Base-by-base conservation (phyloP, 2,329 filamentous ascomycete species). In the Colletotrichum gigasporum region DNA sequence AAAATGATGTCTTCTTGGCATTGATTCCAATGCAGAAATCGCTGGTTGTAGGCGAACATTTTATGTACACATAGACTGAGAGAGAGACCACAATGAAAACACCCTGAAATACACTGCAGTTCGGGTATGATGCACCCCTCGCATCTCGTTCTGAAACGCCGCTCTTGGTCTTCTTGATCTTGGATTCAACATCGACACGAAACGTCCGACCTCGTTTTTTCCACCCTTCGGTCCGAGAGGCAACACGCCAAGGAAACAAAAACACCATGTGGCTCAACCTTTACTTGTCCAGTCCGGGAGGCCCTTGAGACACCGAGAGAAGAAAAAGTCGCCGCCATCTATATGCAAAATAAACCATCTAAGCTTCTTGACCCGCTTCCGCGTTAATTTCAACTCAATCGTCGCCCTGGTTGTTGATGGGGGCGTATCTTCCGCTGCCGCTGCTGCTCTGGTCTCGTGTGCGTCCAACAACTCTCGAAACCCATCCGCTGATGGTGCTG, bases 401-500 rank as follows among this genome's bases (percentile, higher is more conserved):
- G 54, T 81, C 79, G 54, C 76, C 74, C 62, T 82, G 80, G 18
- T 77, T n/a, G n/a, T n/a, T 79, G 42, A 82, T 67, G 4, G 79
- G 79, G 39, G 78, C 78, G 67, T 80, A 78, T 10, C 76, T 73
- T 10, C 66, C 63, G 37, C 68, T 67, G 48, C 78, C 80, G 55
- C 74, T 74, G 16, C 71, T 67, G 67, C 78, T 79, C 45, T 75
- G 74, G 4, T 77, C 76, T 26, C 79, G 74, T 57, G 77, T 78
- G 30, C 78, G 74, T 16, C 76, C 72, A 6, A 79, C 78, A 11
- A 81, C 75, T 54, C 79, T 72, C 3, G 78, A 79, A 6, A 82
- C 67, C 85, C 85, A 88, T 8, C 83, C 83, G 24, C 82, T 79
- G 34, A 87, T 68, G 55, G 64, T 77, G 59, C 82, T 75, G 62